Percentiles rank a stretch among this genome's conserved stretches.
phyloP scores from a whole-genome alignment of 345 rosid species.

The Sonneratia caseolaris region DNA sequence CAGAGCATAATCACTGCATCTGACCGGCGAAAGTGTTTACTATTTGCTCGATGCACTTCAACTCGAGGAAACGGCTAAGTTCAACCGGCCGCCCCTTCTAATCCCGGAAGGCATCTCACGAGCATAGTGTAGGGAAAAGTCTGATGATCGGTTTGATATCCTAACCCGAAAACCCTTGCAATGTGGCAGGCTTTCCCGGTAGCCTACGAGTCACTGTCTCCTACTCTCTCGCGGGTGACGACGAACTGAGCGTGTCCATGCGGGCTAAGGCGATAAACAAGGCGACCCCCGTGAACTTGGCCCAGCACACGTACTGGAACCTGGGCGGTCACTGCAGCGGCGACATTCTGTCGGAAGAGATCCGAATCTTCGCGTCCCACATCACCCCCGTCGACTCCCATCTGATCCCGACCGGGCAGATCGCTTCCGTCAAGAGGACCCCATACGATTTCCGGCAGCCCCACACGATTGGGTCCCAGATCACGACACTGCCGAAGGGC shows the following conservation, averaged over 20 bases:
- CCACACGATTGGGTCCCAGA: constrained; percentile 36
- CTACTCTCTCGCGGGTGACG: constrained; percentile 31
- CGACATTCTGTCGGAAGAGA: constrained; percentile 50
- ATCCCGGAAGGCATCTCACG: too few relatives aligned
- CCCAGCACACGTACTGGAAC: constrained; percentile 84
- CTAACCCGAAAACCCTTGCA: too few relatives aligned
- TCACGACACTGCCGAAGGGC: constrained; percentile 45
- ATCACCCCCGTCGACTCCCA: constrained; percentile 52
- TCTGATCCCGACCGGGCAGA: constrained; percentile 69
- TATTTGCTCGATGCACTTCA: too few relatives aligned
- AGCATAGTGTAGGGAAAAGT: too few relatives aligned
- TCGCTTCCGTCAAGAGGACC: constrained; percentile 54
- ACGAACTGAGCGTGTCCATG: constrained; percentile 47
- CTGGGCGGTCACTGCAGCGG: constrained; percentile 74
- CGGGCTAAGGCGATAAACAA: constrained; percentile 58
- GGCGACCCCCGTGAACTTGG: constrained; percentile 77
- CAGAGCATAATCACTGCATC: too few relatives aligned
- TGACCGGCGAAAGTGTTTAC: too few relatives aligned
- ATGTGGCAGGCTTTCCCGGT: constrained; percentile 70
- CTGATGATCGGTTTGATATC: too few relatives aligned
- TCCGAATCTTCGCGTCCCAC: constrained; percentile 54
- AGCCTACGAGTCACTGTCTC: constrained; percentile 33
- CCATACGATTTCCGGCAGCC: constrained; percentile 68
- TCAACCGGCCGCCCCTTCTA: too few relatives aligned
- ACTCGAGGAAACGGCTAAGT: too few relatives aligned